A percentile compares a stretch with the other conserved stretches of the same genome.
These are phyloP conservation scores for Xylaria sp. DNA, from an alignment of 2,329 filamentous ascomycete genomes.

Conservation along the genomic window DNA sequence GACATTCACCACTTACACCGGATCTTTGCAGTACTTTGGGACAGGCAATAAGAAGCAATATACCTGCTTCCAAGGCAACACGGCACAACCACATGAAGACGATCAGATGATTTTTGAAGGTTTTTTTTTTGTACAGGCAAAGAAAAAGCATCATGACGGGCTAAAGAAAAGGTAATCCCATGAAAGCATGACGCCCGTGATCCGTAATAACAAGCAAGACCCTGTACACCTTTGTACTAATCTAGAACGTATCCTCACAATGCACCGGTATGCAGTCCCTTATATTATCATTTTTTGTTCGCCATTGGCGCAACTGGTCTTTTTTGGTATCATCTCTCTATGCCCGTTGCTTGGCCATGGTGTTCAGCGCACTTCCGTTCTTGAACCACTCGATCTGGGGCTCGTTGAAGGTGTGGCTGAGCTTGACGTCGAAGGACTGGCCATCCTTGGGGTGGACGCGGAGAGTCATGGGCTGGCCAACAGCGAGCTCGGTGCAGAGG, in stretches of 20 bases:
- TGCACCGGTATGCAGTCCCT: slow-evolving; percentile 26
- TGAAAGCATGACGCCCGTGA: slow-evolving; percentile 29
- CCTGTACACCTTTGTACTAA: slow-evolving; percentile 30
- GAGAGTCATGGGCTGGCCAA: slow-evolving; percentile 90
- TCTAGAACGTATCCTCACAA: slow-evolving; percentile 34
- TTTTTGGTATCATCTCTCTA: slow-evolving; percentile 28
- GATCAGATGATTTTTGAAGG: slow-evolving; percentile 16
- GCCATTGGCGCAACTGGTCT: slow-evolving; percentile 6
- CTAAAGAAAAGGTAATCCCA: slow-evolving; percentile 27
- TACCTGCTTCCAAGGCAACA: background rate
- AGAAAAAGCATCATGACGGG: slow-evolving; percentile 27
- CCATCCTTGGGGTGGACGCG: slow-evolving; percentile 88
- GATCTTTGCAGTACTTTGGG: no score
- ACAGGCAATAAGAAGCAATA: background rate
- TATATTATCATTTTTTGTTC: slow-evolving; percentile 20
- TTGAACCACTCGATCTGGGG: slow-evolving; percentile 99
- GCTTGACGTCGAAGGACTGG: slow-evolving; percentile 70
- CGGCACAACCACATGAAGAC: background rate
- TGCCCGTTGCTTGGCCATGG: slow-evolving; percentile 73
- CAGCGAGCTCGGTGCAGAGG: slow-evolving; percentile 78
- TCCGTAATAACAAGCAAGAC: slow-evolving; percentile 24
- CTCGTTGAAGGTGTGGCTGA: slow-evolving; percentile 96
- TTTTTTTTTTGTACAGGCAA: slow-evolving; percentile 36
- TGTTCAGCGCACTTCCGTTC: slow-evolving; percentile 95
- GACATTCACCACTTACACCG: no score